Percentiles rank a stretch among this genome's conserved stretches.
Evolutionary conservation across 768 basidiomycete species (phyloP).

Genomic region (Cystobasidium ongulense): DNA sequence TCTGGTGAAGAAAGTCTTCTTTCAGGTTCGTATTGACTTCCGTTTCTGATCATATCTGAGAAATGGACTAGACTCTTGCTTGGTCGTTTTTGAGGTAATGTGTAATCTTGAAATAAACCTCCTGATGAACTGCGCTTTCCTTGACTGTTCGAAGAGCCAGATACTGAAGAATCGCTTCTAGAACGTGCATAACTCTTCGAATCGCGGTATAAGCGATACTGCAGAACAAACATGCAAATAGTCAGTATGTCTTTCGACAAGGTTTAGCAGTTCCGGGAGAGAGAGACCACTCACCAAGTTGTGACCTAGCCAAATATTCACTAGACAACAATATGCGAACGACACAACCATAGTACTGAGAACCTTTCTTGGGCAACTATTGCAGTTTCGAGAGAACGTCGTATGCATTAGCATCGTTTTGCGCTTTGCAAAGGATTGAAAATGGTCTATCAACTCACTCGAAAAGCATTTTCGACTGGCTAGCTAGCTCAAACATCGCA

Average conservation of each 20-base stretch:
- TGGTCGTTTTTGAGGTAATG: neutral
- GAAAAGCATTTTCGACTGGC: neutral
- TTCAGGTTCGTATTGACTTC: slow-evolving; percentile 7
- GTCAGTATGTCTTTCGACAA: neutral
- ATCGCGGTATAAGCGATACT: slow-evolving; percentile 2
- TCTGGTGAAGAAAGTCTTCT: neutral
- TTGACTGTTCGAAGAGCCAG: neutral
- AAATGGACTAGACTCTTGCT: neutral
- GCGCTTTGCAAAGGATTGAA: neutral
- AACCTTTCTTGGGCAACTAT: neutral
- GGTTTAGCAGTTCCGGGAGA: neutral
- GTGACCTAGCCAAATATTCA: slow-evolving; percentile 2
- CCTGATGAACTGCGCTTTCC: neutral
- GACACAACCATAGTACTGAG: neutral
- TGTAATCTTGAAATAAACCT: neutral
- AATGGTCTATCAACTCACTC: neutral
- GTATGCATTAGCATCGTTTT: too few relatives aligned
- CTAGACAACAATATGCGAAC: neutral
- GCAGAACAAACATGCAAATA: neutral
- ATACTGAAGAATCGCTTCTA: neutral
- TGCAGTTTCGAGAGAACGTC: neutral
- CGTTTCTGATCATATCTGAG: neutral
- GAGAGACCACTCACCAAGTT: slow-evolving; percentile 12
- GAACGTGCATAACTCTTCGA: neutral
- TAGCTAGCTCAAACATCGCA: slow-evolving; percentile 14